Base-by-base conservation (phyloP, 495 filamentous ascomycete genomes). In the Usnea hakonensis region DNA sequence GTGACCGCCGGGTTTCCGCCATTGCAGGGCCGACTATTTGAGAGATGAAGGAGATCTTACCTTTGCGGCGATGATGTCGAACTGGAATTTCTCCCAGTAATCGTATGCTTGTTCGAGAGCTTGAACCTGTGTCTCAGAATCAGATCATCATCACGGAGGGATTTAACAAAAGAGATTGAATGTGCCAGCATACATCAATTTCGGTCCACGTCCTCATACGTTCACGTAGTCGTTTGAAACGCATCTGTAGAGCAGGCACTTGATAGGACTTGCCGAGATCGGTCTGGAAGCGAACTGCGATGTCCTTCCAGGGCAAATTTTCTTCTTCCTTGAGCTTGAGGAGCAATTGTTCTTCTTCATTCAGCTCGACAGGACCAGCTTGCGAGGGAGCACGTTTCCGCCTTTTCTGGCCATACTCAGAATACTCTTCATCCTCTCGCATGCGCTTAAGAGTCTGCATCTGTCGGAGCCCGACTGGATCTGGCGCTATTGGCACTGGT, bases 171-270 rank as follows among this genome's bases (percentile, higher is more conserved):
- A 36, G 53, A 57, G 59, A 80, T 52, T 16, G 40, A 57, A 61
- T 26, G 53, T 32, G 46, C 17, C 48, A 43, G 66, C 83, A 75
- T 76, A 86, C 83, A 79, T 90, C 87, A 58, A 78, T 76, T 55
- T 85, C 81, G 54, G 85, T 84, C 87, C 87, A 90, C 6, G 81
- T 77, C 16, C 83, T 75, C 70, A 83, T 74, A 57, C 85, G 80
- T 69, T 87, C 85, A 46, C 84, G 80, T 43, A 88, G 76, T 30
- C 87, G 77, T 63, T 85, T 81, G 68, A 85, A 82, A 19, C 87
- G 81, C 87, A 90, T 90, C 73, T 90, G 87, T 53, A 90, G 73
- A 5, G 86, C 81, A 5, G 87, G 84, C 58, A 89, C 85, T 48
- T 86, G 77, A 58, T 83, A 86, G 65, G 82, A 81, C 61, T 87